These are phyloP conservation scores for Boletus vinaceobasis DNA, from an alignment of 768 basidiomycete species.

Conservation along the genomic window DNA sequence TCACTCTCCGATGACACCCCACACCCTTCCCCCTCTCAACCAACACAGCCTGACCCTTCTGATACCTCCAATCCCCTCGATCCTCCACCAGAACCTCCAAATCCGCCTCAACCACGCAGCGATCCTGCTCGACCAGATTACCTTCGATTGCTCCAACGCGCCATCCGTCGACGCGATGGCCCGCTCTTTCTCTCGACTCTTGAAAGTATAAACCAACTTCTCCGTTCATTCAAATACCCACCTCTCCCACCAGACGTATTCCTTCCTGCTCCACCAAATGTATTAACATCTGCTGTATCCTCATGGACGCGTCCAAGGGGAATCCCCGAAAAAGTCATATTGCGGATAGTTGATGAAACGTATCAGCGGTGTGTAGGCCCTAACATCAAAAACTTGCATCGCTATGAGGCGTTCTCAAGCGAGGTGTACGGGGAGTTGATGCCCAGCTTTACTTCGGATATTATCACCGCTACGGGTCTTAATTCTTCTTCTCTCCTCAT, in stretches of 20 bases:
- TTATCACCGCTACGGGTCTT: conserved; percentile 50
- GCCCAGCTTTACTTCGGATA: conserved; percentile 63
- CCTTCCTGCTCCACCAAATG: conserved; percentile 42
- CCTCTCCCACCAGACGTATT: conserved; percentile 50
- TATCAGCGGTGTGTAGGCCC: conserved; percentile 95
- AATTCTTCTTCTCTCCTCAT: conserved; percentile 63
- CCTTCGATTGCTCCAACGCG: conserved; percentile 64
- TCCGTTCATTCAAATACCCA: conserved; percentile 67
- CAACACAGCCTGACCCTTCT: conserved; percentile 31
- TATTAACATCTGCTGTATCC: conserved; percentile 43
- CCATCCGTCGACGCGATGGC: conserved; percentile 66
- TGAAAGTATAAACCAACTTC: conserved; percentile 54
- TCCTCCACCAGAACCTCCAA: conserved; percentile 24
- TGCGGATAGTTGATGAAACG: conserved; percentile 82
- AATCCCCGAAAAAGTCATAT: conserved; percentile 62
- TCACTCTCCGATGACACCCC: conserved; percentile 23
- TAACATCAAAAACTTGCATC: conserved; percentile 71
- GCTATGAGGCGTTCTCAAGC: conserved; percentile 80
- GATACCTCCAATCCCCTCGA: conserved; percentile 31
- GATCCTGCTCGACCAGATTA: conserved; percentile 28
- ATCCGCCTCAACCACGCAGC: conserved; percentile 22
- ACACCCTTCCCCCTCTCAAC: conserved; percentile 36
- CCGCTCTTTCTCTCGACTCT: conserved; percentile 68
- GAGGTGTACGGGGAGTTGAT: conserved; percentile 89
- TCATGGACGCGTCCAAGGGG: conserved; percentile 45